Conservation (phyloP, 257 asterid species). For the Penstemon davidsonii region DNA sequence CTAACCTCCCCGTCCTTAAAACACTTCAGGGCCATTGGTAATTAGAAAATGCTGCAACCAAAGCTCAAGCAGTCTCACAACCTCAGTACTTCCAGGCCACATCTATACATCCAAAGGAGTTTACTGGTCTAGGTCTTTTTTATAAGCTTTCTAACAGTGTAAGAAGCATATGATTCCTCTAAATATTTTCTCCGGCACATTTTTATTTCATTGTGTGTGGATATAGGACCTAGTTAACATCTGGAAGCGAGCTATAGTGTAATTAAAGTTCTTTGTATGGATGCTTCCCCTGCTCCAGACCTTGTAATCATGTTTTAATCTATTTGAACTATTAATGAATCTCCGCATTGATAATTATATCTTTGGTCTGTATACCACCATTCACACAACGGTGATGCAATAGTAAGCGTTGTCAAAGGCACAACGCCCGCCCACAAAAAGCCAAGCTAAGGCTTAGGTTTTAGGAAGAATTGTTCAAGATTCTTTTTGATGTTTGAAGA, state of each 20-base stretch:
- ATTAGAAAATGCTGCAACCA: not conserved
- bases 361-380: not conserved
- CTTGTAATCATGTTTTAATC: not conserved
- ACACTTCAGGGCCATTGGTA: conserved; percentile 16
- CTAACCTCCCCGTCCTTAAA: not conserved
- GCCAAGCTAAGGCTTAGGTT: not conserved
- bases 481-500: not conserved
- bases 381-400: not conserved
- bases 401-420: not conserved
- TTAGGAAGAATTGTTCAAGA: not conserved
- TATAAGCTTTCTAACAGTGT: conserved; percentile 5
- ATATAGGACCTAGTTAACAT: not conserved
- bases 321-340: conserved; percentile 12
- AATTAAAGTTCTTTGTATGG: not conserved
- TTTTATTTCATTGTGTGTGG: not conserved
- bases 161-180: not conserved
- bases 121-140: conserved; percentile 3
- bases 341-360: not conserved
- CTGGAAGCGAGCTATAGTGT: not conserved
- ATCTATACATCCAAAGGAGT: not conserved
- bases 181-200: not conserved
- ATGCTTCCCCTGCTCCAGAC: not conserved
- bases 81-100: conserved; percentile 8
- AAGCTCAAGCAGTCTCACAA: conserved; percentile 16
- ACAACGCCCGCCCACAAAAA: not conserved